Conservation (phyloP, 371 early-diverging fungal genomes). For the Haplosporangium sp. region DNA sequence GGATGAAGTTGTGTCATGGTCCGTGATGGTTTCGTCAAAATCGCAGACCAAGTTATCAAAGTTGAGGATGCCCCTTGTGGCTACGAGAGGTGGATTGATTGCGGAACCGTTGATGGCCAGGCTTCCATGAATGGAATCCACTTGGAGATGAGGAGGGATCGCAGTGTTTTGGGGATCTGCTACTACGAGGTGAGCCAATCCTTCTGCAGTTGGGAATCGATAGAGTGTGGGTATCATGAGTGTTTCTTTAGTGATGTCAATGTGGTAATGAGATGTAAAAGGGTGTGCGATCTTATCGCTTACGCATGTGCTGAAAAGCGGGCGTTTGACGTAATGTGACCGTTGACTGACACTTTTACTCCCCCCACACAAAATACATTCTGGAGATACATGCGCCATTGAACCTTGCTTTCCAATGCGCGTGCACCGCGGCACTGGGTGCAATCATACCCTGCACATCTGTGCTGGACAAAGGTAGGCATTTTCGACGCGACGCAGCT, state of each 20-base stretch:
- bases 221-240: constrained; percentile 36
- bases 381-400: too few species aligned
- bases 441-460: not conserved
- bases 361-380: too few species aligned
- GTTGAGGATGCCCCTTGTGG: constrained; percentile 4
- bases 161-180: not conserved
- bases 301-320: too few species aligned
- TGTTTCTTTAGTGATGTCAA: not conserved
- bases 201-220: constrained; percentile 44
- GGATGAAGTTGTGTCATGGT: constrained; percentile 50
- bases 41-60: constrained; percentile 49
- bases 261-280: not conserved
- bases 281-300: too few species aligned
- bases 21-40: constrained; percentile 54
- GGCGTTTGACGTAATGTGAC: too few species aligned
- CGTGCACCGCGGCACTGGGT: not conserved
- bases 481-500: not conserved
- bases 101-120: constrained; percentile 12
- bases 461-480: not conserved
- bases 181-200: constrained; percentile 35
- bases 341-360: too few species aligned
- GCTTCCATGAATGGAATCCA: constrained; percentile 19
- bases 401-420: not conserved
- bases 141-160: not conserved
- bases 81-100: not conserved